Evolutionary conservation across 2,329 filamentous ascomycete genomes (phyloP), one percentile per base, ranked within the genome.

Genomic region (Zymoseptoria ardabiliae): DNA sequence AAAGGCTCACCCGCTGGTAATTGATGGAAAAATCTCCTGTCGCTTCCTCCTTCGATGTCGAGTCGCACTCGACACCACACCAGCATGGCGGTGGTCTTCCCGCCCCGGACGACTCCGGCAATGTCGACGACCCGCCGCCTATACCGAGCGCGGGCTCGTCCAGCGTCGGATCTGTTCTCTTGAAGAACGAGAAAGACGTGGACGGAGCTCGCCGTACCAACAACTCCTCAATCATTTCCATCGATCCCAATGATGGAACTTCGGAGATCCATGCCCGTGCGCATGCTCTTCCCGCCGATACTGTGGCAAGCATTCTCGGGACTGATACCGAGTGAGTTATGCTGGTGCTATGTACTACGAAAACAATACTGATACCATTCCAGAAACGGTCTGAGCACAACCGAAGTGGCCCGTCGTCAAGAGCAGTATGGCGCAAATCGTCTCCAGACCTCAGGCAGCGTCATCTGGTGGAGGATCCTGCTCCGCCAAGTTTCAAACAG

Each of bases 401-500:
- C 45, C 35, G 66, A 68, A 55, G 65, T 66, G 1, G 50, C 58
- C 8, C 60, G 28, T 17, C 68, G 66, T 23, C 67, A 60, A 41
- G 62, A 65, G 41, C 59, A 66, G 25, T 66, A 69, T 67, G 70
- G 70, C 53, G 51, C 57, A 19, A 72, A 72, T 59, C 63, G 66
- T 58, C 64, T 72, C 23, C 65, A 69, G 50, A 64, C 64, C 13
- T 68, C 66, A 13, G 69, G 66, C 23, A 64, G 65, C 30, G 64
- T 70, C 35, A 69, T 65, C 41, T 68, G 66, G 64, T 70, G 69
- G 66, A 64, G 63, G 3, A 70, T 72, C 41, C 69, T 75, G 4
- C 61, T 73, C 41, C 69, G 72, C 50, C 73, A 75, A 58, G 68
- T 73, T 20, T 71, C 70, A 41, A 75, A 75, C 65, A 73, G 71